phyloP scores from a whole-genome alignment of 495 filamentous ascomycete species.

The Penicillium flavigenum region DNA sequence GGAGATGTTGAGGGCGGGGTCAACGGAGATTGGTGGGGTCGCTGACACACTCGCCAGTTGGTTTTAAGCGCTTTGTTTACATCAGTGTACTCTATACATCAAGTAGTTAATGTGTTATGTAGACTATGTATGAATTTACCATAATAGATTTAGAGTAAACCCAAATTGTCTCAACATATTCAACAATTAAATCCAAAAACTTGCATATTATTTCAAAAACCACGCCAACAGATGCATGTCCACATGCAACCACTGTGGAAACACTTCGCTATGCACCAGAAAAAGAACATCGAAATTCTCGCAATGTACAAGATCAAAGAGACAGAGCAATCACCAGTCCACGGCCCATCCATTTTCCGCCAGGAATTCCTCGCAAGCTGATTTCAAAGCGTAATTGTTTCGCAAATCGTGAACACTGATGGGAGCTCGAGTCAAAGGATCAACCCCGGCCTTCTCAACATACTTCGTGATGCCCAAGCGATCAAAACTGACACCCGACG shows the following conservation, averaged over 20 bases:
- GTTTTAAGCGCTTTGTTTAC: not conserved
- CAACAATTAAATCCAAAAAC: not conserved
- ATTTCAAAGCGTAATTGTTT: slow-evolving; percentile 78
- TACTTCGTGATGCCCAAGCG: slow-evolving; percentile 85
- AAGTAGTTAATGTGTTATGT: too few relatives aligned
- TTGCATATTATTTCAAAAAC: not conserved
- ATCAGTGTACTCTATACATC: too few relatives aligned
- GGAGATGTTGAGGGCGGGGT: slow-evolving; percentile 23
- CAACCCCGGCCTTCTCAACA: slow-evolving; percentile 67
- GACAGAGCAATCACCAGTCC: slow-evolving; percentile 65
- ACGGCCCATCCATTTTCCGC: slow-evolving; percentile 89
- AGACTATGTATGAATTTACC: not conserved
- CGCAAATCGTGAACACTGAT: slow-evolving; percentile 70
- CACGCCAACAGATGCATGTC: slow-evolving; percentile 19
- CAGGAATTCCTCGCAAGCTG: slow-evolving; percentile 82
- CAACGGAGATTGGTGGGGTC: slow-evolving; percentile 12
- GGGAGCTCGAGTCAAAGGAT: slow-evolving; percentile 80
- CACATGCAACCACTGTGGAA: slow-evolving; percentile 14
- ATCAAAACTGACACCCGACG: slow-evolving; percentile 86
- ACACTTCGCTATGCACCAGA: slow-evolving; percentile 26
- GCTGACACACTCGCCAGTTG: slow-evolving; percentile 30
- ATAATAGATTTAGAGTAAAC: not conserved
- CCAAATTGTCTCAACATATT: not conserved
- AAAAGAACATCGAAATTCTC: not conserved
- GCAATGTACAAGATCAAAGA: slow-evolving; percentile 4